These are phyloP conservation scores for Telfairia occidentalis DNA, from an alignment of 331 rosid genomes.

Conservation along the genomic window DNA sequence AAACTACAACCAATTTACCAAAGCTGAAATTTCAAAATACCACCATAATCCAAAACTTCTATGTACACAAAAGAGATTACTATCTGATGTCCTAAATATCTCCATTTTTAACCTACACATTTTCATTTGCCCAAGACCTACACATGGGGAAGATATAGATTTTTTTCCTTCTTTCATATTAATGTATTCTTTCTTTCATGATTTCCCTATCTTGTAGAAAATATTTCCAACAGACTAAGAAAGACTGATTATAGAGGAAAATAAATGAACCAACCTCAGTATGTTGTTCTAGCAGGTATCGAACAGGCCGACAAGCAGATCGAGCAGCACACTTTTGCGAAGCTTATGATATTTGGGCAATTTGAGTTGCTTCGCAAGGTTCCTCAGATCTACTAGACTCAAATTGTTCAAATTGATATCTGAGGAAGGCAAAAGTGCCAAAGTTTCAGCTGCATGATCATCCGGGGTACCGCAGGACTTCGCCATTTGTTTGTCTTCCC, in stretches of 20 bases:
- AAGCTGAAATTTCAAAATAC: background rate
- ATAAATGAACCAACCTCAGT: background rate
- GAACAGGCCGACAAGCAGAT: background rate
- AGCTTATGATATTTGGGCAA: conserved; percentile 19
- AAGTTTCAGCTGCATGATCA: background rate
- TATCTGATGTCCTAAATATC: conserved; percentile 6
- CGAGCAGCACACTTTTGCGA: conserved; percentile 25
- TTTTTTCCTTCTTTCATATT: too few relatives aligned
- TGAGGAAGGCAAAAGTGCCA: background rate
- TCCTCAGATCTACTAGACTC: conserved; percentile 25
- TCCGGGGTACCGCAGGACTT: background rate
- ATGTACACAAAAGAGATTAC: background rate
- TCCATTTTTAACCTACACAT: background rate
- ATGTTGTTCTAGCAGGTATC: background rate
- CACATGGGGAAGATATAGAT: background rate
- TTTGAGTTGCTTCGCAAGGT: conserved; percentile 23
- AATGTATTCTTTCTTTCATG: background rate
- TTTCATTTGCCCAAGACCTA: too few relatives aligned
- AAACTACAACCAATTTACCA: conserved; percentile 2
- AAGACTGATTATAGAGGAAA: background rate
- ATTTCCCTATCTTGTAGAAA: background rate
- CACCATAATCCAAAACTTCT: conserved; percentile 8
- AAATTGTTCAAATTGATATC: background rate
- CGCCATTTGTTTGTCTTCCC: conserved; percentile 15
- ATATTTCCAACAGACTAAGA: background rate